phyloP scores from a whole-genome alignment of 352 stramenopile species.

The Aphanomyces cochlioides region DNA sequence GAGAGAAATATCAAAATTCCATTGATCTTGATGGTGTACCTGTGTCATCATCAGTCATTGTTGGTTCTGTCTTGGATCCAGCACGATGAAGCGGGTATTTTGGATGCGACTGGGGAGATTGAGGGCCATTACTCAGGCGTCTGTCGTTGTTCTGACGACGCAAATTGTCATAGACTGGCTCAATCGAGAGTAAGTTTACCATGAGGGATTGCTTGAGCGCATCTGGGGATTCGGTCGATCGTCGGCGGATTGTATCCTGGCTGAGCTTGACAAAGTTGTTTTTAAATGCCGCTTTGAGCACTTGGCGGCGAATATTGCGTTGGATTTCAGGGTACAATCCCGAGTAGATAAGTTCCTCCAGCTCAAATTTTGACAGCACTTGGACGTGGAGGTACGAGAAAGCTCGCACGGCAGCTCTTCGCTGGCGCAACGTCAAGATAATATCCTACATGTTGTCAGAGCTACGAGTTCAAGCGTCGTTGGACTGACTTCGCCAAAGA shows the following conservation, averaged over 20 bases:
- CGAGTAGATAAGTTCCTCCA: constrained; percentile 27
- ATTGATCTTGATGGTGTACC: background rate
- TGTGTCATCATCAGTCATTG: background rate
- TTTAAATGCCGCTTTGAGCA: constrained; percentile 28
- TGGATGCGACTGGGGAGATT: too few species aligned
- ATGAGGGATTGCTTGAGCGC: too few species aligned
- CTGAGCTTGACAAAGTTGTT: constrained; percentile 30
- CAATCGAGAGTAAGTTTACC: too few species aligned
- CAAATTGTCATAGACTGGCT: too few species aligned
- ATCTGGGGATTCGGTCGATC: background rate
- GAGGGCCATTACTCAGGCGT: too few species aligned
- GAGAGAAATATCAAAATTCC: background rate
- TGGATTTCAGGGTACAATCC: constrained; percentile 29
- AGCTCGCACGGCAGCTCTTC: constrained; percentile 16
- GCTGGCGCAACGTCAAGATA: constrained; percentile 22
- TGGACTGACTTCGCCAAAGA: constrained; percentile 26
- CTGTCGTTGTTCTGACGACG: too few species aligned
- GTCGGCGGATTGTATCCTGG: constrained; percentile 5
- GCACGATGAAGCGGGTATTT: too few species aligned
- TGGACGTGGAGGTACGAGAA: constrained; percentile 29
- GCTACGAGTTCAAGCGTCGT: background rate
- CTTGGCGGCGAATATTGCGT: constrained; percentile 28
- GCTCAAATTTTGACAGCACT: constrained; percentile 27
- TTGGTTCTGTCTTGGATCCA: too few species aligned
- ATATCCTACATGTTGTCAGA: constrained; percentile 10